Base-by-base conservation (phyloP, 2,329 filamentous ascomycete genomes). In the Dendrostoma leiphaemia region DNA sequence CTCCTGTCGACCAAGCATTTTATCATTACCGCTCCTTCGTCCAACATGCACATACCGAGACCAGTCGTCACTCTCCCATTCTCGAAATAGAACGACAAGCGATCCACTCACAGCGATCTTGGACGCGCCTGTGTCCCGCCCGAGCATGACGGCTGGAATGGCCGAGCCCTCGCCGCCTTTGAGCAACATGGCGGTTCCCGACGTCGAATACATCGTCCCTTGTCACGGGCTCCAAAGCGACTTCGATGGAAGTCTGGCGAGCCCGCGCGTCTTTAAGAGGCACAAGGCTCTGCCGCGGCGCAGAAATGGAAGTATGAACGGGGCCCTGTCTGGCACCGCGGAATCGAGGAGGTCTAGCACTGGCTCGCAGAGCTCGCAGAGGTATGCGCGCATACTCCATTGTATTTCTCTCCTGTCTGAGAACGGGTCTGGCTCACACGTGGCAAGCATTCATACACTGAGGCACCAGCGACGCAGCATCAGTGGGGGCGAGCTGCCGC, bases 401-500 rank as follows among this genome's bases (percentile, higher is more conserved):
- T 29, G n/a, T 12, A 5, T 4, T 19, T 19, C 4, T 19, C 10
- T 38, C 3, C 24, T 61, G 31, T 60, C 53, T 29, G 52, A 37
- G 21, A 62, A 57, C 41, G 45, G 34, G 32, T 61, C 62, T 31
- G 62, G 61, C 58, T 68, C 67, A 45, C 71, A 71, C 47, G 62
- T 69, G 13, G 66, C 71, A 13, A 75, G 68, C 56, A 67, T 73
- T 10, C 69, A 70, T 54, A 70, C 65, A 19, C 64, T 73, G 48
- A 75, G 72, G 59, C 74, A 73, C 57, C 72, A 77, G 52, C 64
- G 71, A 43, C 70, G 68, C 51, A 71, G 70, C 38, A 71, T 75
- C 57, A 70, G 70, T 47, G 71, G 69, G 34, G 75, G 77, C 17
- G 76, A 77, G 60, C 70, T 80, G 34, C 84, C 84, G 37, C 83